phyloP scores from a whole-genome alignment of 1,139 yeast genomes.

The Zygotorulaspora mrakii region DNA sequence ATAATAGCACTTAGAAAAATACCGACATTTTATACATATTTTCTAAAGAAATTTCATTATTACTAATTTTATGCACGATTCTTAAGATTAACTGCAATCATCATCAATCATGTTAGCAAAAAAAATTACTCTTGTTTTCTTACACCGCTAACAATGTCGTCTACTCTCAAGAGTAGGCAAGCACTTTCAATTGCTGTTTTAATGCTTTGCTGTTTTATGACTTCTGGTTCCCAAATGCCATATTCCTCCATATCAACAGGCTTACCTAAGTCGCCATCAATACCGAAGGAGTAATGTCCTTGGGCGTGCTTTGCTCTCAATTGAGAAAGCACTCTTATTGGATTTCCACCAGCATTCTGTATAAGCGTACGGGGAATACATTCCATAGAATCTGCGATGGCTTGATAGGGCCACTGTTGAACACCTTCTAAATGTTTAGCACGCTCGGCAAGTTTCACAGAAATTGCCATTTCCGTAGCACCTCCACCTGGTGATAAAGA shows the following conservation, averaged over 20 bases:
- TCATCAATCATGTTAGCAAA: background rate
- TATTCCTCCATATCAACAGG: constrained; percentile 92
- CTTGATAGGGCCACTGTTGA: constrained; percentile 98
- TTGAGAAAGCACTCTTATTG: constrained; percentile 83
- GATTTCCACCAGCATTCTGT: constrained; percentile 97
- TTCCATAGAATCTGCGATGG: constrained; percentile 98
- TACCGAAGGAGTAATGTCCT: constrained; percentile 81
- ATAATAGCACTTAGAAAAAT: background rate
- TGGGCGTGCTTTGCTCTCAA: constrained; percentile 95
- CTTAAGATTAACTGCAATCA: too few species aligned
- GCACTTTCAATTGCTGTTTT: constrained; percentile 98
- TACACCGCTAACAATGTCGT: constrained; percentile 95
- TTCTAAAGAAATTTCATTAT: background rate
- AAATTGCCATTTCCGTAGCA: constrained; percentile 98
- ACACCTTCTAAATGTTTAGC: constrained; percentile 93
- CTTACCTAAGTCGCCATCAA: constrained; percentile 92
- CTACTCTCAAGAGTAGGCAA: constrained; percentile 88
- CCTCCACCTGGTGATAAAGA: constrained; percentile 98
- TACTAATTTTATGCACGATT: background rate
- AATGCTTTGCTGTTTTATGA: constrained; percentile 90
- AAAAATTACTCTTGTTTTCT: constrained; percentile 44
- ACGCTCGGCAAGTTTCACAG: constrained; percentile 81
- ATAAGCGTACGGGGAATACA: constrained; percentile 95
- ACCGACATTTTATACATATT: too few species aligned
- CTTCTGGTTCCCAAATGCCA: constrained; percentile 99